Evolutionary conservation across 345 rosid species (phyloP).

Genomic region (Tarenaya hassleriana): DNA sequence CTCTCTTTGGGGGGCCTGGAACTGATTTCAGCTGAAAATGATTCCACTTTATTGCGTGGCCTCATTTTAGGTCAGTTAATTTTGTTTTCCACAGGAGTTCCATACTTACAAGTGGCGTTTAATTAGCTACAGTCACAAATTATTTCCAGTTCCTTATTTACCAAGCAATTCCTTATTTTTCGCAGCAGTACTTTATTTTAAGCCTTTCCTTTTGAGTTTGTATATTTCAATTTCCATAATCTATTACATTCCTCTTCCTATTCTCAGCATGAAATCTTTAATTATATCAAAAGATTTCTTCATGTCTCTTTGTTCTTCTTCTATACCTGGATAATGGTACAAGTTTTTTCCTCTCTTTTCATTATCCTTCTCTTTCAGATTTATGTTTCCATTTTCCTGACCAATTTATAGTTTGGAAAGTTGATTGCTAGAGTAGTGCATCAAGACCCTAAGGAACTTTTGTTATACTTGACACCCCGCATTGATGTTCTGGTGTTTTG

Average conservation of each 20-base stretch:
- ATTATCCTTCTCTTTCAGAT: background rate
- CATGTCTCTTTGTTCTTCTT: conserved; percentile 15
- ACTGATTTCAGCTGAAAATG: conserved; percentile 94
- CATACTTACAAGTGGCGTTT: conserved; percentile 46
- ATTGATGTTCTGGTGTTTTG: conserved; percentile 6
- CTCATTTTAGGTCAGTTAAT: conserved; percentile 98
- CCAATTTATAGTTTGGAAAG: conserved; percentile 7
- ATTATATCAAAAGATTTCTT: conserved; percentile 23
- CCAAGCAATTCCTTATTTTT: conserved; percentile 24
- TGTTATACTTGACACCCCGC: background rate
- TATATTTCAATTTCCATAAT: conserved; percentile 24
- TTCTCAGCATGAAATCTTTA: conserved; percentile 20
- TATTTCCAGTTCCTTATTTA: conserved; percentile 41
- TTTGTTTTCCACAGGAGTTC: conserved; percentile 64
- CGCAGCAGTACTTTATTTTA: background rate
- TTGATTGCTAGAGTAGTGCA: conserved; percentile 6
- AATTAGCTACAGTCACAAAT: conserved; percentile 47
- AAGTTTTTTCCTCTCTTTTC: conserved; percentile 8
- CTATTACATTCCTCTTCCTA: conserved; percentile 25
- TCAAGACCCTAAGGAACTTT: background rate
- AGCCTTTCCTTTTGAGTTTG: conserved; percentile 25
- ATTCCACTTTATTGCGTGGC: conserved; percentile 96
- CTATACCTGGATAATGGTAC: conserved; percentile 9
- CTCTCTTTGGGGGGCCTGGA: conserved; percentile 98
- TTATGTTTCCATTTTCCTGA: conserved; percentile 7